phyloP scores from a whole-genome alignment of 2,329 filamentous ascomycete genomes.

The Neophaeococcomyces mojaviensis region DNA sequence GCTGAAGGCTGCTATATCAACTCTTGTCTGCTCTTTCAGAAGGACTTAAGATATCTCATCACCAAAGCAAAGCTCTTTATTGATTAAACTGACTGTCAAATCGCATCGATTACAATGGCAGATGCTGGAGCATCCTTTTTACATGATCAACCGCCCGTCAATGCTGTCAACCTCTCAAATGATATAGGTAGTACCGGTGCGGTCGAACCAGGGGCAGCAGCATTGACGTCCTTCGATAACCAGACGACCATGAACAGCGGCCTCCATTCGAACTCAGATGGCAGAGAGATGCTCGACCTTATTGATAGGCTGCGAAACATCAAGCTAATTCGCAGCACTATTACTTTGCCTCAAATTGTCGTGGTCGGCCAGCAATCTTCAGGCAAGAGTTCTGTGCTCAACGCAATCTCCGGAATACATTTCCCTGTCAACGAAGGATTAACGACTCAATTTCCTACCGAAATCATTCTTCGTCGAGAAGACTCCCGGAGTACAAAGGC shows the following conservation, averaged over 20 bases:
- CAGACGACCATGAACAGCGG: neutral
- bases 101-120: no score
- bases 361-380: constrained; percentile 55
- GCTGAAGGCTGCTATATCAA: no score
- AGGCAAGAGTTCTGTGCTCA: constrained; percentile 58
- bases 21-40: no score
- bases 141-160: no score
- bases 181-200: no score
- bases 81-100: no score
- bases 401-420: constrained; percentile 55
- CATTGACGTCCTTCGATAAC: neutral
- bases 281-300: constrained; percentile 40
- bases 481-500: constrained; percentile 28
- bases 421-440: constrained; percentile 50
- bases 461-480: constrained; percentile 47
- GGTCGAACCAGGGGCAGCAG: no score
- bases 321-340: constrained; percentile 38
- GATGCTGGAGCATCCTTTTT: no score
- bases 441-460: constrained; percentile 56
- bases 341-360: constrained; percentile 48
- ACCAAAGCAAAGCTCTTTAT: no score
- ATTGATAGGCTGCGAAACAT: constrained; percentile 46
- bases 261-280: neutral
- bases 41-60: no score
- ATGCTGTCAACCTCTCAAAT: no score